phyloP scores from a whole-genome alignment of 1,139 yeast species.

The Yamadazyma dendronema region DNA sequence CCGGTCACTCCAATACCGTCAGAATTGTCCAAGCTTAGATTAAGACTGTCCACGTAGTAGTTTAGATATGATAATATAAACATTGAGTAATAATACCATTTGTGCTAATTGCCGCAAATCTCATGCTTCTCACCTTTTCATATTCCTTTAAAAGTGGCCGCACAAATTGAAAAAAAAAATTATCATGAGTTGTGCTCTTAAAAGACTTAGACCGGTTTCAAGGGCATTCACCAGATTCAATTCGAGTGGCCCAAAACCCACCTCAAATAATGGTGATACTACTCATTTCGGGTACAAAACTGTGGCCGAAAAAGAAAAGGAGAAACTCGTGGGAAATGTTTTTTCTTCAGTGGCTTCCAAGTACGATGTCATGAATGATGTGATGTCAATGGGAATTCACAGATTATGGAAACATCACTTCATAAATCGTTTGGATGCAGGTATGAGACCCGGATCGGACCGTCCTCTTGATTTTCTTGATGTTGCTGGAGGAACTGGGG shows the following conservation, averaged over 20 bases:
- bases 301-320: conserved; percentile 79
- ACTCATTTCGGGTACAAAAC: conserved; percentile 95
- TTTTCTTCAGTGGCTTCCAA: conserved; percentile 93
- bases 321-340: conserved; percentile 81
- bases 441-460: conserved; percentile 80
- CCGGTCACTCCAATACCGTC: conserved; percentile 98
- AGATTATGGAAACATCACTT: conserved; percentile 93
- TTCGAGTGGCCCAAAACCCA: conserved; percentile 5
- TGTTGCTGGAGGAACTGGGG: conserved; percentile 99
- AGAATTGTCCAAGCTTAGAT: conserved; percentile 60
- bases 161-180: too few species aligned
- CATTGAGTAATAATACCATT: too few species aligned
- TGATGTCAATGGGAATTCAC: conserved; percentile 94
- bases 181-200: background rate
- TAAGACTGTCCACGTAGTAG: background rate
- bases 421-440: conserved; percentile 86
- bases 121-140: too few species aligned
- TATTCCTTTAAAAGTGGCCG: too few species aligned
- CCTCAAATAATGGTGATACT: conserved; percentile 38
- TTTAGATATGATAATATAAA: background rate
- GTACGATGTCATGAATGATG: conserved; percentile 96
- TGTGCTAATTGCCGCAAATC: too few species aligned
- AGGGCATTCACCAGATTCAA: conserved; percentile 4
- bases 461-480: conserved; percentile 85
- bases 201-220: conserved; percentile 3